Percentiles rank a stretch among this genome's conserved stretches.
phyloP scores from a whole-genome alignment of 2,329 filamentous ascomycete species.

The Hypoxylon sp. region DNA sequence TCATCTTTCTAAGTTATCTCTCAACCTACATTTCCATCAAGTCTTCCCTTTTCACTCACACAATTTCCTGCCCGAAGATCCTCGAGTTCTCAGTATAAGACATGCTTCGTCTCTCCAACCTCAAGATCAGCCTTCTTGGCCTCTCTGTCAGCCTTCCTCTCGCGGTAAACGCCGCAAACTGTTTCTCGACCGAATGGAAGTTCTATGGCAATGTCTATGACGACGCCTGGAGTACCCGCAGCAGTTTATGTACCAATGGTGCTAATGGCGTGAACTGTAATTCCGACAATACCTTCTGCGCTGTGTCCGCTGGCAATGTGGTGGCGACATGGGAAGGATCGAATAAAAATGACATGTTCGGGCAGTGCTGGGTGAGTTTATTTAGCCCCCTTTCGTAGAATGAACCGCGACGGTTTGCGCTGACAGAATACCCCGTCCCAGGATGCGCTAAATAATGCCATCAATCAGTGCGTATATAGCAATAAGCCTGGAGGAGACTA shows the following conservation, averaged over 20 bases:
- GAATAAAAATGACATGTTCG: conserved; percentile 13
- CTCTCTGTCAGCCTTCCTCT: conserved; percentile 9
- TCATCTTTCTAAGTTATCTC: not conserved
- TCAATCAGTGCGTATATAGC: not conserved
- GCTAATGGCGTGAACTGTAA: conserved; percentile 1
- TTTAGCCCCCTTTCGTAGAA: not conserved
- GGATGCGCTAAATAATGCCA: not conserved
- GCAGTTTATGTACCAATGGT: conserved; percentile 10
- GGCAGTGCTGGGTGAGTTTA: conserved; percentile 2
- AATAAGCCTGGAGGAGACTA: not conserved
- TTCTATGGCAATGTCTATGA: not conserved
- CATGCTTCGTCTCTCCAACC: conserved; percentile 12
- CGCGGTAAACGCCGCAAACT: conserved; percentile 13
- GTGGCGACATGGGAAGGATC: conserved; percentile 11
- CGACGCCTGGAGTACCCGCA: conserved; percentile 15
- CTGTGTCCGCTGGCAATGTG: conserved; percentile 11
- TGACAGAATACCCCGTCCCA: not conserved
- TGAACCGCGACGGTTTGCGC: not conserved
- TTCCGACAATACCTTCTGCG: not conserved
- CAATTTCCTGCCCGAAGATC: not conserved
- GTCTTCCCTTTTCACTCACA: not conserved
- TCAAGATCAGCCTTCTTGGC: conserved; percentile 11
- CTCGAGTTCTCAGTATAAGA: conserved; percentile 6
- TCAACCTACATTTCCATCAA: not conserved
- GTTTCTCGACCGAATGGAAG: conserved; percentile 13